Evolutionary conservation across 768 basidiomycete genomes (phyloP).

Genomic region (Amanita muscaria): DNA sequence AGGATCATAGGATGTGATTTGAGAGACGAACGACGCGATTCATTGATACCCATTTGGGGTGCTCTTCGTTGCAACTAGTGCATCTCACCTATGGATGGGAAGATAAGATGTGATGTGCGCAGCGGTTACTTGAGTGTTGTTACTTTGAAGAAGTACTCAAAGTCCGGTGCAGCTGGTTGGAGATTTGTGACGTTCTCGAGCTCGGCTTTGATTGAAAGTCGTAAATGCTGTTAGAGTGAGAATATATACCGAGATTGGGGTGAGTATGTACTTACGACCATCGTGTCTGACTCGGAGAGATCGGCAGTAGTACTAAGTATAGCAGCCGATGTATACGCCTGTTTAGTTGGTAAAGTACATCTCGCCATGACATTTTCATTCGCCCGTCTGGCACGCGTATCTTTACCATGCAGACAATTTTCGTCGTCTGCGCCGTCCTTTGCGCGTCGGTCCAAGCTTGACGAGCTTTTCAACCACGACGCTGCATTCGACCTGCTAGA

Average conservation of each 20-base stretch:
- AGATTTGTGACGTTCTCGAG: conserved; percentile 73
- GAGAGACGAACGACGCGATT: conserved; percentile 50
- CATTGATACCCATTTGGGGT: conserved; percentile 62
- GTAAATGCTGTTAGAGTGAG: conserved; percentile 36
- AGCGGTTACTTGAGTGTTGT: background rate
- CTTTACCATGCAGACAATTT: conserved; percentile 14
- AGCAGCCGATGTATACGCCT: background rate
- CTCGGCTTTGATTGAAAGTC: conserved; percentile 68
- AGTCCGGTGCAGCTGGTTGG: conserved; percentile 54
- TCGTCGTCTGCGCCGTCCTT: conserved; percentile 19
- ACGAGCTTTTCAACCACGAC: conserved; percentile 32
- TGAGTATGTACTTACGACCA: conserved; percentile 40
- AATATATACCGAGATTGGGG: background rate
- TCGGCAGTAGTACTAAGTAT: background rate
- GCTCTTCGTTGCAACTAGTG: conserved; percentile 68
- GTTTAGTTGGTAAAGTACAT: conserved; percentile 1
- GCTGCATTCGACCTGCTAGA: conserved; percentile 37
- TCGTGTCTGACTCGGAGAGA: conserved; percentile 12
- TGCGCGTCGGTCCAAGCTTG: conserved; percentile 28
- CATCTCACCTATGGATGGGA: conserved; percentile 52
- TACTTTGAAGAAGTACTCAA: conserved; percentile 78
- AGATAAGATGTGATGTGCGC: conserved; percentile 4
- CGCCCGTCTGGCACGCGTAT: conserved; percentile 1
- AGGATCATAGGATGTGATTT: background rate
- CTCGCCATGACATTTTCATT: background rate